These are phyloP conservation scores for Rheum nobile DNA, from an alignment of 148 eudicot species.

Conservation along the genomic window DNA sequence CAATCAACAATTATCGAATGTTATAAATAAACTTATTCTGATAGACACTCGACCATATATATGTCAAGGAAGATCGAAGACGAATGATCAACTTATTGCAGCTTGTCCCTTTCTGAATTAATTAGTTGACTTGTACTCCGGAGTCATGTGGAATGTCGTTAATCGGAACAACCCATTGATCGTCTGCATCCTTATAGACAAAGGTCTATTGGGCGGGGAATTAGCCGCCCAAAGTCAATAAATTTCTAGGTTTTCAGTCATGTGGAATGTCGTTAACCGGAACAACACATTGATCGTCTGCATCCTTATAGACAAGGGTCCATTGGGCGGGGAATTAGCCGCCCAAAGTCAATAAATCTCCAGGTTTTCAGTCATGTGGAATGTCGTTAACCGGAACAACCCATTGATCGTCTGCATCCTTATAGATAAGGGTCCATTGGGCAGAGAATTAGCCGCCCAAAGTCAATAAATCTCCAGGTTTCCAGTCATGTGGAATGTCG, in stretches of 20 bases:
- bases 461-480: slow-evolving; percentile 49
- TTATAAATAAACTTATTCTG: background rate
- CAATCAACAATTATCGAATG: background rate
- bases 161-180: slow-evolving; percentile 52
- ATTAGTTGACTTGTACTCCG: slow-evolving; percentile 53
- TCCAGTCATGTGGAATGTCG: slow-evolving; percentile 57
- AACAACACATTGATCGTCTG: slow-evolving; percentile 50
- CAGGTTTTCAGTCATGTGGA: too few relatives aligned
- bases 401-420: slow-evolving; percentile 57
- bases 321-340: slow-evolving; percentile 49
- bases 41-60: background rate
- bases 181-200: slow-evolving; percentile 45
- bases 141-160: slow-evolving; percentile 69
- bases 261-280: slow-evolving; percentile 57
- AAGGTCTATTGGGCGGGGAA: slow-evolving; percentile 57
- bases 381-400: slow-evolving; percentile 48
- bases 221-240: slow-evolving; percentile 59
- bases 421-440: slow-evolving; percentile 43
- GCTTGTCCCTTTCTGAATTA: background rate
- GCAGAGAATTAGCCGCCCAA: slow-evolving; percentile 62
- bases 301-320: slow-evolving; percentile 46
- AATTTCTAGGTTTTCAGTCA: too few relatives aligned
- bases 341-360: too few relatives aligned
- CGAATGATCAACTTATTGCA: background rate
- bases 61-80: background rate